Evolutionary conservation across 1,284 basidiomycete genomes (phyloP), one percentile per base, ranked within the genome.

Genomic region (Irpex sp.): DNA sequence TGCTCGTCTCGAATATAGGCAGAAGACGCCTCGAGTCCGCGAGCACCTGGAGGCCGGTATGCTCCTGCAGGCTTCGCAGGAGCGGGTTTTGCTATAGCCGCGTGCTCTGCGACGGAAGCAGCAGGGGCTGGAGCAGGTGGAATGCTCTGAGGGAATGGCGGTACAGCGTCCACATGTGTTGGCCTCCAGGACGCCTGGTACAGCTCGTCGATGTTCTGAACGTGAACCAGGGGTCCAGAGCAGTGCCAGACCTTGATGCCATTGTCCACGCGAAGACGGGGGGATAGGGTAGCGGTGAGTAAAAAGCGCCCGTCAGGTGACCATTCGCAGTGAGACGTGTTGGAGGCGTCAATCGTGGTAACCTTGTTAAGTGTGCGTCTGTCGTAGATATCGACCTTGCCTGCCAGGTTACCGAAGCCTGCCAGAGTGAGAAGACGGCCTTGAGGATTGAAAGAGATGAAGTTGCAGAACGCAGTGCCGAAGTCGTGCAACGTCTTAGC

Each of bases 171-270:
- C 6, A 91, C 78, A 48, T 84, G 83, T 1, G 81, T 82, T 1
- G 96, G 96, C 51, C 92, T 81, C 94, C 96, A 98, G 0, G 85
- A 82, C 1, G 87, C 83, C 75, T 95, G 93, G 75, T 97, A 97
- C n/a, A 96, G 82, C 73, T 97, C 94, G 15, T 96, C 92, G 59
- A 87, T 78, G 60, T 79, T 72, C 70, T 96, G 90, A 7, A 91
- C 78, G 67, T 97, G 93, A 38, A 98, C 75, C 21, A 99, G 85
- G 4, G 88, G 82, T 7, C 97, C 96, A 0, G 89, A 86, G 75
- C 93, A 96, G 76, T 98, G 96, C 92, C 93, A 98, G 65, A 99
- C 84, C 78, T 95, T 96, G 76, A 98, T 88, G 1, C 97, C 95
- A 71, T 98, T 98, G 79, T 99, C 97, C 60, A 99, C 97, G 48